These are phyloP conservation scores for Cryptococcus maquisensis DNA, from an alignment of 1,284 basidiomycete genomes.

Conservation along the genomic window DNA sequence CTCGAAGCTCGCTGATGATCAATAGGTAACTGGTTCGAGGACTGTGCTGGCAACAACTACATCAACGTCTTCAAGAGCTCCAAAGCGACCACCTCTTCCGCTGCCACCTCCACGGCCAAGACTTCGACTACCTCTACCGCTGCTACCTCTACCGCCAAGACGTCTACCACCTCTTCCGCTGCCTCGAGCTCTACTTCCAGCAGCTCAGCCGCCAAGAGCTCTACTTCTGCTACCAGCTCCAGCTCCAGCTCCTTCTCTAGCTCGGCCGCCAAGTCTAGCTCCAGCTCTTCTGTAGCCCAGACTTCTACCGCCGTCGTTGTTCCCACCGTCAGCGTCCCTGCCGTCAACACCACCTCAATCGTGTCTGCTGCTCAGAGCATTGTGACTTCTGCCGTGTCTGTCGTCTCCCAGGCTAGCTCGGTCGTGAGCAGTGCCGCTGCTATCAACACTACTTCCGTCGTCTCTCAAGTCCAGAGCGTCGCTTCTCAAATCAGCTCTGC, in stretches of 20 bases:
- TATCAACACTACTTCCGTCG: background rate
- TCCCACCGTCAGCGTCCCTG: background rate
- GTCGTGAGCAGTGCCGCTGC: background rate
- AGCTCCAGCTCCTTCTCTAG: conserved; percentile 2
- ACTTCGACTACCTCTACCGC: conserved; percentile 1
- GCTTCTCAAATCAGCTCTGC: background rate
- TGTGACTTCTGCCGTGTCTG: background rate
- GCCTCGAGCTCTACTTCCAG: conserved; percentile 6
- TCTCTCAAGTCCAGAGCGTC: background rate
- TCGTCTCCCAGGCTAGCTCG: background rate
- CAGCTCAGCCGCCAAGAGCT: conserved; percentile 2
- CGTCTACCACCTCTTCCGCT: background rate
- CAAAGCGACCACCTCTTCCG: background rate
- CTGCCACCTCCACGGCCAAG: conserved; percentile 1
- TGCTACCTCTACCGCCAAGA: background rate
- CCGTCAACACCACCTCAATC: conserved; percentile 3
- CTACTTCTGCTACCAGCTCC: conserved; percentile 6
- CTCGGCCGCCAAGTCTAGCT: background rate
- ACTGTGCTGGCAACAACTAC: conserved; percentile 25
- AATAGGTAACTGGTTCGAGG: conserved; percentile 20
- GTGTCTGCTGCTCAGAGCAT: conserved; percentile 1
- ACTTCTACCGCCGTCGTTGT: conserved; percentile 5
- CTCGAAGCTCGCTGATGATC: too few species aligned
- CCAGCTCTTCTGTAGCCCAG: background rate
- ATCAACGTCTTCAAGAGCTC: conserved; percentile 48